Base-by-base conservation (phyloP, 257 asterid species). In the Nicotiana otophora region DNA sequence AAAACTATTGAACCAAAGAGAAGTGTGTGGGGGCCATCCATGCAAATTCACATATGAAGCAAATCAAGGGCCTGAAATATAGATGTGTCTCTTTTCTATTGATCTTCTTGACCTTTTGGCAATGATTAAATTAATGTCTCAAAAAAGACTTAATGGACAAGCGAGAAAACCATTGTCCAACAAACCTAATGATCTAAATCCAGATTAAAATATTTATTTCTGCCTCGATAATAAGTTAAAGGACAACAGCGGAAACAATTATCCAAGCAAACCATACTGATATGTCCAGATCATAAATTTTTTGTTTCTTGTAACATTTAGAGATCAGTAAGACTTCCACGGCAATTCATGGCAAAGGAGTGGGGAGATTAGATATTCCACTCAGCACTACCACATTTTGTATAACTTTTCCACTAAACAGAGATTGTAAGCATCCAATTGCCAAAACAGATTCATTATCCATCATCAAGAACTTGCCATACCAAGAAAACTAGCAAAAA, bases 221-320 rank as follows among this genome's bases (percentile, higher is more conserved):
- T 46, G 61, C 28, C 80, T 48, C 62, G 51, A 26, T 48, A 74
- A 48, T 14, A 74, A 74, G 42, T 74, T 0, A 26, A 26, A 3
- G 62, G 80, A 51, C 62, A 74, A 15, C 80, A 74, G 62, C 80
- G 51, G 62, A 74, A 74, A 15, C 62, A 48, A 74, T 26, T 48
- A 14, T 30, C 55, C 60, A 72, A 72, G 42, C 42, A 74, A 26
- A 74, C 62, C n/a, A 48, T 26, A 15, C 26, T 48, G 80, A 26
- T 15, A 48, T 12, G 26, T 23, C 42, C 5, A 1, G 20, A 26
- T 26, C 57, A 53, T 31, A 20, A 46, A 0, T 4, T 48, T 23
- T 72, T 74, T 26, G 28, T 26, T 26, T 15, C 80, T 19, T 48
- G 46, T 15, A 11, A 75, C 63, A 75, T 28, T 14, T 15, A 48